Evolutionary conservation across 768 basidiomycete genomes (phyloP), one percentile per base, ranked within the genome.

Genomic region (Mycena vitilis): DNA sequence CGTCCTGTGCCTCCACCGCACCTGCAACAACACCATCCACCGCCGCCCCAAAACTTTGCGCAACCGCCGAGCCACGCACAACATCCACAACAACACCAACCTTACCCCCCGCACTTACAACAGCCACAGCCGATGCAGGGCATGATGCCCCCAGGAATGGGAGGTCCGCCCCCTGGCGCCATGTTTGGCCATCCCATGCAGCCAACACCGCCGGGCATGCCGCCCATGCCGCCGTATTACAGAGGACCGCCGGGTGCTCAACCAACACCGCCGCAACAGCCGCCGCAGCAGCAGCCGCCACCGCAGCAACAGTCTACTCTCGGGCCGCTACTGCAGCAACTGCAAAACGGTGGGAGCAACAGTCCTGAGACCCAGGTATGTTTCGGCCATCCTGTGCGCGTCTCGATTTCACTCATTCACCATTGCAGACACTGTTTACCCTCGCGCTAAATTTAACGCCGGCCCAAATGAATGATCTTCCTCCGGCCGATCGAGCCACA

Each of bases 391-490:
- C 62, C 37, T 77, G 22, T 76, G 73, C 36, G 53, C 9, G 8
- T 15, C 36, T 22, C 7, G 8, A 37, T 20, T 37, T 34, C 66
- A 10, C 74, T 54, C 71, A 81, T 74, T 23, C 80, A 69, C 20
- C 0, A 18, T 45, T 18, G 7, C 78, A 38, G 77, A 77, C 38
- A 74, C 81, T 23, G 71, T 78, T 12, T 79, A 78, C 61, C 72
- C 75, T 16, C 71, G 80, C 20, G 71, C 80, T n/a, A 66, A 80
- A 20, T 76, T 83, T 20, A 82, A 85, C 36, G 81, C 89, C 65
- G 84, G 82, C 73, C 85, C 89, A 56, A 78, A 81, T 36, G 88
- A 91, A 71, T 83, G 88, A 69, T 7, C 60, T 73, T 81, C 86
- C 69, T 64, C 80, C 70, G 25, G 22, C 48, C n/a, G 71, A 74